These are phyloP conservation scores for Ogataea corticis DNA, from an alignment of 805 yeast species.

Conservation along the genomic window DNA sequence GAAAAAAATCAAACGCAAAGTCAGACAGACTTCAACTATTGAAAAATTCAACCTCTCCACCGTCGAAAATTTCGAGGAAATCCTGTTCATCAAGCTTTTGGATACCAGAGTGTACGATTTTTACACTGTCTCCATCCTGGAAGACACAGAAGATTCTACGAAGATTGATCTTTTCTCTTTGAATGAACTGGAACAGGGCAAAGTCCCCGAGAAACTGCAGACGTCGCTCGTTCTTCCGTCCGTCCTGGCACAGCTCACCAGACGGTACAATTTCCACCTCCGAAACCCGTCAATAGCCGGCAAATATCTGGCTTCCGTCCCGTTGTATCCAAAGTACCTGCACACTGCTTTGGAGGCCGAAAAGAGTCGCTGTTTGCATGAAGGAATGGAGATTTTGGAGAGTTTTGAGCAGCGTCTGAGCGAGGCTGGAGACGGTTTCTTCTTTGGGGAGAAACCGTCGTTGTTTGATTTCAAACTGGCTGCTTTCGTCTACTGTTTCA, in stretches of 20 bases:
- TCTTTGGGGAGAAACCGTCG: constrained; percentile 19
- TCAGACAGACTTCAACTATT: constrained; percentile 39
- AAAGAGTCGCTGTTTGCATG: constrained; percentile 13
- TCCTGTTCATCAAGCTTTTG: constrained; percentile 40
- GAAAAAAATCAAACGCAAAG: constrained; percentile 32
- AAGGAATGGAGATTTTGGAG: constrained; percentile 17
- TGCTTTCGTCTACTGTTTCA: constrained; percentile 21
- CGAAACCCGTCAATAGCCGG: constrained; percentile 38
- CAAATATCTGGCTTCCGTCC: constrained; percentile 9
- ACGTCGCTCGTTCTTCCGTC: constrained; percentile 1
- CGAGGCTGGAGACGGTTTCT: constrained; percentile 5
- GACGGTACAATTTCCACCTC: constrained; percentile 36
- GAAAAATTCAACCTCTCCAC: constrained; percentile 38
- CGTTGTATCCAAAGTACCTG: constrained; percentile 7
- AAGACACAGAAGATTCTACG: background rate
- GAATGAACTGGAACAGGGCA: constrained; percentile 1
- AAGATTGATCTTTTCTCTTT: background rate
- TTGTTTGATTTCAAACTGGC: constrained; percentile 28
- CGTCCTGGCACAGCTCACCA: constrained; percentile 19
- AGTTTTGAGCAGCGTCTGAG: constrained; percentile 11
- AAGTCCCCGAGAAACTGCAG: background rate
- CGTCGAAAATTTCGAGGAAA: constrained; percentile 33
- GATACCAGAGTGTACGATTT: constrained; percentile 52
- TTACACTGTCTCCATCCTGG: constrained; percentile 31
- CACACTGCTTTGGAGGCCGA: constrained; percentile 14